phyloP scores from a whole-genome alignment of 768 basidiomycete genomes.

The Hysterangium stoloniferum region DNA sequence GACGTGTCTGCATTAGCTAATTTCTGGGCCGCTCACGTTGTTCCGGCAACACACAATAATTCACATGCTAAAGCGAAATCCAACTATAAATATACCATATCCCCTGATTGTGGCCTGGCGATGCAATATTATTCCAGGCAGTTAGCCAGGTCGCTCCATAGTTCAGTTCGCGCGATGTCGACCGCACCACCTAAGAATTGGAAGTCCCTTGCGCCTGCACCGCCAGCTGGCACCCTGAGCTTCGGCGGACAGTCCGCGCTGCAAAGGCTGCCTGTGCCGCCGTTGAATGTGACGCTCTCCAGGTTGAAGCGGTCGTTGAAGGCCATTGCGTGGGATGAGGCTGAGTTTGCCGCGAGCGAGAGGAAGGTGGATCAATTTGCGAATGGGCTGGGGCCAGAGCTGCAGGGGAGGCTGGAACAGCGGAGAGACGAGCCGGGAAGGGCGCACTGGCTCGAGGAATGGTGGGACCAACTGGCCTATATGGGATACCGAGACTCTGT shows the following conservation, averaged over 20 bases:
- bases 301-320: conserved; percentile 62
- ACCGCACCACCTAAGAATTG: conserved; percentile 45
- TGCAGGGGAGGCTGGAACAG: conserved; percentile 59
- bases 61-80: too few relatives aligned
- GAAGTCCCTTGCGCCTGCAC: conserved; percentile 63
- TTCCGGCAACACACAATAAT: too few relatives aligned
- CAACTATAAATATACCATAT: too few relatives aligned
- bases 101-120: too few relatives aligned
- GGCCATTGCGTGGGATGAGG: conserved; percentile 61
- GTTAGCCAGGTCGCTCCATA: too few relatives aligned
- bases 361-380: conserved; percentile 65
- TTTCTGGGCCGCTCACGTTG: too few relatives aligned
- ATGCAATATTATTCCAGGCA: too few relatives aligned
- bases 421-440: conserved; percentile 38
- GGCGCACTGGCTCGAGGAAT: conserved; percentile 83
- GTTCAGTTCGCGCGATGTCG: too few relatives aligned
- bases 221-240: conserved; percentile 45
- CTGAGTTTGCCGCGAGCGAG: conserved; percentile 47
- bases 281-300: conserved; percentile 54
- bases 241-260: conserved; percentile 59
- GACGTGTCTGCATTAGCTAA: too few relatives aligned
- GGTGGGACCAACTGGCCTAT: conserved; percentile 90
- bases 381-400: conserved; percentile 28
- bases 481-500: conserved; percentile 74
- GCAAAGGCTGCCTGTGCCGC: conserved; percentile 69